Percentiles rank a stretch among this genome's conserved stretches.
Evolutionary conservation across 2,329 filamentous ascomycete genomes (phyloP).

Genomic region (Aspergillus sp.): DNA sequence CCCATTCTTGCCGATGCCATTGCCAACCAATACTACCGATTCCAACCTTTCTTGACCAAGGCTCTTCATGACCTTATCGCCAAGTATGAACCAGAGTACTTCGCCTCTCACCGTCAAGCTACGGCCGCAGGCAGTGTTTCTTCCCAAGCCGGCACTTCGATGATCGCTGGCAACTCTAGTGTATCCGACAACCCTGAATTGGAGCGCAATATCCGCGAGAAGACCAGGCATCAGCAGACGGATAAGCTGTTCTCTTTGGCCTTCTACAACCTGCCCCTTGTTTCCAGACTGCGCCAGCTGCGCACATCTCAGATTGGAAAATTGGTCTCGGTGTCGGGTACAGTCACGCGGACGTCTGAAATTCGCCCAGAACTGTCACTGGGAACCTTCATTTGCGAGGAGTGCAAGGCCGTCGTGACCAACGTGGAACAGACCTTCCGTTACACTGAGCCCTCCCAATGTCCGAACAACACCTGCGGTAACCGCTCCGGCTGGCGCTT

Average conservation of each 20-base stretch:
- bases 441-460: slow-evolving; percentile 95
- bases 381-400: slow-evolving; percentile 89
- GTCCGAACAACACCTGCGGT: slow-evolving; percentile 81
- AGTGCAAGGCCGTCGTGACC: slow-evolving; percentile 78
- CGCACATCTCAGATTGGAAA: slow-evolving; percentile 89
- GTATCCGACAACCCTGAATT: slow-evolving; percentile 61
- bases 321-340: slow-evolving; percentile 92
- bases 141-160: slow-evolving; percentile 67
- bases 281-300: slow-evolving; percentile 81
- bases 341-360: slow-evolving; percentile 94
- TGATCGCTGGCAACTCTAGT: slow-evolving; percentile 60
- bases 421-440: slow-evolving; percentile 97
- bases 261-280: slow-evolving; percentile 88
- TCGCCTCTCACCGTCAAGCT: slow-evolving; percentile 85
- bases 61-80: slow-evolving; percentile 90
- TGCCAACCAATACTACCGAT: slow-evolving; percentile 89
- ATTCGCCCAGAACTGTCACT: slow-evolving; percentile 90
- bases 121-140: slow-evolving; percentile 57
- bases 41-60: slow-evolving; percentile 85
- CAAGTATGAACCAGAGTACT: slow-evolving; percentile 93
- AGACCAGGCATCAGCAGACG: slow-evolving; percentile 89
- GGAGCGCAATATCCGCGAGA: slow-evolving; percentile 59
- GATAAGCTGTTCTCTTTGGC: slow-evolving; percentile 94
- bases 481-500: slow-evolving; percentile 93
- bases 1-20: slow-evolving; percentile 83